phyloP scores from a whole-genome alignment of 768 basidiomycete species.

The Phaeotremella fagi region DNA sequence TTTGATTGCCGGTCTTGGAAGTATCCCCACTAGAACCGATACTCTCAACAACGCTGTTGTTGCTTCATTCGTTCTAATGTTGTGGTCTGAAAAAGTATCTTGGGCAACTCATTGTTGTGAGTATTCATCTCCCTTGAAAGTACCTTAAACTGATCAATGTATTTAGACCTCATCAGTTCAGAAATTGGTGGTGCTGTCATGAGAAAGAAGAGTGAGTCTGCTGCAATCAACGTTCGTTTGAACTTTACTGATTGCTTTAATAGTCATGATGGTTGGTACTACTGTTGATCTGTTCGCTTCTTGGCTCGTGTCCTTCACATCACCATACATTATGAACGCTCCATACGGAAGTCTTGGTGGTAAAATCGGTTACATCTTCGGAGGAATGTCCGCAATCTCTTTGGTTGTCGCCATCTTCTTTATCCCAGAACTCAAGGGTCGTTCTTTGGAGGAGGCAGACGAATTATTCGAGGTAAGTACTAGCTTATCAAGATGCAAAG shows the following conservation, averaged over 20 bases:
- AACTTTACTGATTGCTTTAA: neutral
- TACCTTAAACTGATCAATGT: too few relatives aligned
- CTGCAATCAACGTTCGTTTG: neutral
- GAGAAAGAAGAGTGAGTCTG: slow-evolving; percentile 20
- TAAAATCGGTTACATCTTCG: slow-evolving; percentile 27
- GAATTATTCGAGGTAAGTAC: slow-evolving; percentile 10
- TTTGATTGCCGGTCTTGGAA: slow-evolving; percentile 13
- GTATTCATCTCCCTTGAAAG: neutral
- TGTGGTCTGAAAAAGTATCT: slow-evolving; percentile 3
- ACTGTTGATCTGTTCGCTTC: slow-evolving; percentile 6
- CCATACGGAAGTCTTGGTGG: slow-evolving; percentile 8
- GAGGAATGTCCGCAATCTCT: slow-evolving; percentile 20
- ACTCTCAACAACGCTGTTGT: slow-evolving; percentile 1
- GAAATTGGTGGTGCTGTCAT: slow-evolving; percentile 20
- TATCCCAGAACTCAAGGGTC: slow-evolving; percentile 12
- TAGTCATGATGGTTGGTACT: slow-evolving; percentile 7
- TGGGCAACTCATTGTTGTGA: neutral
- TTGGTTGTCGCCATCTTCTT: slow-evolving; percentile 5
- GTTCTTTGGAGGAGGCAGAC: slow-evolving; percentile 18
- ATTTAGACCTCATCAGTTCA: slow-evolving; percentile 11
- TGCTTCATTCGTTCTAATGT: slow-evolving; percentile 1
- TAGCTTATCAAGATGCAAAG: neutral
- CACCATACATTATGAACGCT: slow-evolving; percentile 4
- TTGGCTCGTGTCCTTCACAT: slow-evolving; percentile 1
- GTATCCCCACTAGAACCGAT: neutral